Evolutionary conservation across 2,329 filamentous ascomycete species (phyloP).

Genomic region (Monilinia laxa): DNA sequence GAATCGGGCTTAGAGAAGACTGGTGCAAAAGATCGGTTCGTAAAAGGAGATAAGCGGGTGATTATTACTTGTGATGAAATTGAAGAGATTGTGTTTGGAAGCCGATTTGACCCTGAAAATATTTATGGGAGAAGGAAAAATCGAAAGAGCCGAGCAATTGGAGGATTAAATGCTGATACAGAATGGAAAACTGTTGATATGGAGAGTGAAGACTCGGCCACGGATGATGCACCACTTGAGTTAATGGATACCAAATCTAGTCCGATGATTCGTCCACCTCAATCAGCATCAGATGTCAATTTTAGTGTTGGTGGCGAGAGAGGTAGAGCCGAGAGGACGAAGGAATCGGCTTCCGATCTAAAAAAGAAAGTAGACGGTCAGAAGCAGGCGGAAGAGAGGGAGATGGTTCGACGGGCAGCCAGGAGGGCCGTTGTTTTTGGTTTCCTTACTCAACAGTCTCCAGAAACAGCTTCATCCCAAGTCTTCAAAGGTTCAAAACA

Average conservation of each 20-base stretch:
- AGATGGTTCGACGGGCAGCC: conserved; percentile 28
- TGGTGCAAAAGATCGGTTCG: conserved; percentile 39
- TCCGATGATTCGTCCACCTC: conserved; percentile 23
- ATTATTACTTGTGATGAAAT: conserved; percentile 52
- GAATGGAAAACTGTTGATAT: conserved; percentile 49
- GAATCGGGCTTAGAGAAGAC: conserved; percentile 33
- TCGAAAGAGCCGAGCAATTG: conserved; percentile 42
- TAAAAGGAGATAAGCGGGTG: conserved; percentile 53
- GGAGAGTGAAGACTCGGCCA: conserved; percentile 41
- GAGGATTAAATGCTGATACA: conserved; percentile 42
- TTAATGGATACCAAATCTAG: background rate
- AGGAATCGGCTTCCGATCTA: conserved; percentile 53
- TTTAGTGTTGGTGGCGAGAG: conserved; percentile 57
- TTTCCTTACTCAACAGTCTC: conserved; percentile 17
- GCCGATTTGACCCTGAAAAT: conserved; percentile 47
- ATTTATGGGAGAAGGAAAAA: conserved; percentile 48
- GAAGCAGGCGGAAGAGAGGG: conserved; percentile 27
- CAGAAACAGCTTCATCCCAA: background rate
- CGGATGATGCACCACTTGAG: conserved; percentile 9
- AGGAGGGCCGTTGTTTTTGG: conserved; percentile 31
- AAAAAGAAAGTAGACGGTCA: conserved; percentile 44
- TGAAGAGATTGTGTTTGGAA: conserved; percentile 51
- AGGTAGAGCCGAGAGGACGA: conserved; percentile 51
- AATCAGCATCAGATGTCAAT: conserved; percentile 45
- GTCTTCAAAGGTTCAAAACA: conserved; percentile 14